These are phyloP conservation scores for Kwoniella sp. DNA, from an alignment of 768 basidiomycete genomes.

Conservation along the genomic window DNA sequence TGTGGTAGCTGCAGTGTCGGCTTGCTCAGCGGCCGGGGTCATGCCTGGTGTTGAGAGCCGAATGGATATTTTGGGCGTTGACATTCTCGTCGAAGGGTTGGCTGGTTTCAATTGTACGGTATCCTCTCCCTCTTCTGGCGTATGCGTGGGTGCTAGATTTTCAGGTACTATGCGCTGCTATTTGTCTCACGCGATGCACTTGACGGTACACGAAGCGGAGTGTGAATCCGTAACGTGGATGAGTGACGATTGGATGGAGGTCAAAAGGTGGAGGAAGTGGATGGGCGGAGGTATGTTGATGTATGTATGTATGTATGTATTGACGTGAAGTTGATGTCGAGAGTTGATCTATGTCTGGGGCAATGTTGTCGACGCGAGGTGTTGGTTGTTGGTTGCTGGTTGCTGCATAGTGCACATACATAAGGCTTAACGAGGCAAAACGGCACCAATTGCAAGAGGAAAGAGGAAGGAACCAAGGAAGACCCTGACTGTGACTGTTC, in stretches of 20 bases:
- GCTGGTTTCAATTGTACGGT: too few species aligned
- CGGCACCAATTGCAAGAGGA: too few species aligned
- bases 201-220: too few species aligned
- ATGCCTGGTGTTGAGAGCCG: constrained; percentile 33
- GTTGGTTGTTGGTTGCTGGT: background rate
- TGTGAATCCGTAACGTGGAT: too few species aligned
- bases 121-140: too few species aligned
- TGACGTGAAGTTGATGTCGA: constrained; percentile 6
- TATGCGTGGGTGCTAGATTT: background rate
- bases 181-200: too few species aligned
- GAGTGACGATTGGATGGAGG: too few species aligned
- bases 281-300: too few species aligned
- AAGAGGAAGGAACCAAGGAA: background rate
- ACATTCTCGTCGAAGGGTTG: constrained; percentile 24
- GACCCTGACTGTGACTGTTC: too few species aligned
- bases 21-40: constrained; percentile 9
- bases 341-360: background rate
- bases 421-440: too few species aligned
- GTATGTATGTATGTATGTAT: background rate
- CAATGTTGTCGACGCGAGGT: constrained; percentile 1
- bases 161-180: too few species aligned
- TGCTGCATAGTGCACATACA: too few species aligned
- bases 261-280: background rate
- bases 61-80: constrained; percentile 49
- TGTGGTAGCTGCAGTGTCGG: background rate